Evolutionary conservation across 371 early-diverging fungal genomes (phyloP).

Genomic region (Syncephalastrum racemosum): DNA sequence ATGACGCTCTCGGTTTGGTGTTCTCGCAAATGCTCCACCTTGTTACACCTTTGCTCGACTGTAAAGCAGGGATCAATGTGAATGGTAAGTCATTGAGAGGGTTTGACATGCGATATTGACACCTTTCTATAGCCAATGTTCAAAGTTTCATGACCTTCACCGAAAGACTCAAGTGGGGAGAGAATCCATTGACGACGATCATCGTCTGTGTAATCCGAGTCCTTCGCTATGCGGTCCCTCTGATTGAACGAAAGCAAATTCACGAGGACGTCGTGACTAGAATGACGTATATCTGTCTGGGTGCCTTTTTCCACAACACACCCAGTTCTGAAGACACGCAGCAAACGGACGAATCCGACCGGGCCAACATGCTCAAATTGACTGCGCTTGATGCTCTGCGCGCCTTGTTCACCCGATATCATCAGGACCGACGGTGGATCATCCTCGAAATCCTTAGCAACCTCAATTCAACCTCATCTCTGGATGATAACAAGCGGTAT

Average conservation of each 20-base stretch:
- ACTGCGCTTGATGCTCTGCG: constrained; percentile 48
- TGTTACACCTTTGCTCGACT: too few species aligned
- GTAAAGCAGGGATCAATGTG: too few species aligned
- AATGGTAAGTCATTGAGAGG: too few species aligned
- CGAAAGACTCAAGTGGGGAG: too few species aligned
- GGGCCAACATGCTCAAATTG: constrained; percentile 45
- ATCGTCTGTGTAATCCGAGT: constrained; percentile 18
- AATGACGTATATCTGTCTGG: constrained; percentile 40
- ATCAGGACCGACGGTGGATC: constrained; percentile 74
- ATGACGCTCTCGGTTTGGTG: too few species aligned
- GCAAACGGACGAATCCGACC: constrained; percentile 27
- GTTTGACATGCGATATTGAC: too few species aligned
- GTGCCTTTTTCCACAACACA: constrained; percentile 41
- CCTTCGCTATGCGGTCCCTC: constrained; percentile 18
- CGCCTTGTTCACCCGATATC: constrained; percentile 61
- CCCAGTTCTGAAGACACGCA: constrained; percentile 13
- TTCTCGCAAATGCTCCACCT: too few species aligned
- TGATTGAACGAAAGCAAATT: constrained; percentile 29
- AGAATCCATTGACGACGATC: too few species aligned
- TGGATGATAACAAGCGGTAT: constrained; percentile 54
- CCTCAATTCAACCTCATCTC: constrained; percentile 60
- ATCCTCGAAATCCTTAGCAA: constrained; percentile 82
- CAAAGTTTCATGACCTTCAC: too few species aligned
- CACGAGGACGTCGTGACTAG: constrained; percentile 37
- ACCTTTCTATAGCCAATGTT: too few species aligned